Percentiles rank a stretch among this genome's conserved stretches.
These are phyloP conservation scores for Penicillium sp. DNA, from an alignment of 2,329 filamentous ascomycete species.

Conservation along the genomic window DNA sequence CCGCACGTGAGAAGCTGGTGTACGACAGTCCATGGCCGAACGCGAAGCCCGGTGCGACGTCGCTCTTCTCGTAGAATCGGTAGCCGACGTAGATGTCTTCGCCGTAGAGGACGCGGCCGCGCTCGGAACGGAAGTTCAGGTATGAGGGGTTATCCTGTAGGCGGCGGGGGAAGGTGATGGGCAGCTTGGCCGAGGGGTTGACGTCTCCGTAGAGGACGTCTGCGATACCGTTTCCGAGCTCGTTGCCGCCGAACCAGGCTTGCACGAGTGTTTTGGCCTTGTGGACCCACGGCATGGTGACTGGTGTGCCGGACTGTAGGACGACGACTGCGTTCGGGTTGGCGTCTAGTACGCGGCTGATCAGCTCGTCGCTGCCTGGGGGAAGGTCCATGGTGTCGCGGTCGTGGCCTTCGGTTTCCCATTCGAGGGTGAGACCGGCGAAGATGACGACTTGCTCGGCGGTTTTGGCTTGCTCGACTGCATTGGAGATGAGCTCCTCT, in stretches of 20 bases:
- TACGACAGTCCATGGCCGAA: slow-evolving; percentile 82
- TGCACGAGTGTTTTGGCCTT: slow-evolving; percentile 62
- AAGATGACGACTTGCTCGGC: slow-evolving; percentile 77
- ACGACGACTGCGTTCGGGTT: slow-evolving; percentile 72
- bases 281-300: slow-evolving; percentile 51
- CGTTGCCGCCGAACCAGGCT: slow-evolving; percentile 86
- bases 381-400: slow-evolving; percentile 59
- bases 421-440: slow-evolving; percentile 74
- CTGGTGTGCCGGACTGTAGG: slow-evolving; percentile 73
- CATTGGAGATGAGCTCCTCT: slow-evolving; percentile 61
- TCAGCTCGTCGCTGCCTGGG: slow-evolving; percentile 56
- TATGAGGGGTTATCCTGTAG: slow-evolving; percentile 72
- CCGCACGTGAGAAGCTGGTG: slow-evolving; percentile 63
- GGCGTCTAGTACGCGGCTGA: slow-evolving; percentile 62
- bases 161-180: slow-evolving; percentile 67
- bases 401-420: slow-evolving; percentile 73
- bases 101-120: slow-evolving; percentile 70
- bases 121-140: slow-evolving; percentile 70
- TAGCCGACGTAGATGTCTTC: slow-evolving; percentile 82
- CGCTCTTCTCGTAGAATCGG: slow-evolving; percentile 72
- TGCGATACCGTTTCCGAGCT: slow-evolving; percentile 76
- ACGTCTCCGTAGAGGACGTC: slow-evolving; percentile 73
- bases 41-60: slow-evolving; percentile 65
- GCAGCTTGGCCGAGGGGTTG: slow-evolving; percentile 73
- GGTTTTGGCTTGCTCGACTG: slow-evolving; percentile 65